Conservation (phyloP, 805 yeast genomes). For the Wickerhamiella parazyma region DNA sequence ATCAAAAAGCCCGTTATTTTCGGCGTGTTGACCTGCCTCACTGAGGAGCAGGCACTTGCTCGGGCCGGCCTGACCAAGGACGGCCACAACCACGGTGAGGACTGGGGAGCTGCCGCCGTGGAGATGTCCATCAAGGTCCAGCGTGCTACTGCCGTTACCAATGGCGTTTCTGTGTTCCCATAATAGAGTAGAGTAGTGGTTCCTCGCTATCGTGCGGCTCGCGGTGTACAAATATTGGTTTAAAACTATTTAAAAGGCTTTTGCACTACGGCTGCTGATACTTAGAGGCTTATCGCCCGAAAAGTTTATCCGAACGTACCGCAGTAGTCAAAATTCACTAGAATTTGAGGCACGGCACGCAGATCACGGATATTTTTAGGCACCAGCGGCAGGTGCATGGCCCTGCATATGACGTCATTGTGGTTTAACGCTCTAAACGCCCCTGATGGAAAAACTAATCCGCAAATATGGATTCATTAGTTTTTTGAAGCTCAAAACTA, state of each 20-base stretch:
- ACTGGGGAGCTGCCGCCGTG: slow-evolving; percentile 98
- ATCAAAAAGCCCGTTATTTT: slow-evolving; percentile 71
- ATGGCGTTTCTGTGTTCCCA: not conserved
- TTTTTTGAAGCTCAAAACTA: too few species aligned
- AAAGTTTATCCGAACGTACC: too few species aligned
- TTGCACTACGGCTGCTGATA: too few species aligned
- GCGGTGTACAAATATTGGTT: too few species aligned
- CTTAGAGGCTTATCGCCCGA: too few species aligned
- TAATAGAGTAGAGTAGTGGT: not conserved
- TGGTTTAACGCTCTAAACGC: too few species aligned
- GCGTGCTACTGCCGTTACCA: not conserved
- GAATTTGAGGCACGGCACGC: too few species aligned
- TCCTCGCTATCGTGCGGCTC: too few species aligned
- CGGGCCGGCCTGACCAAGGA: slow-evolving; percentile 75
- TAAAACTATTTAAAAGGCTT: too few species aligned
- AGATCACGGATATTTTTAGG: slow-evolving; percentile 1
- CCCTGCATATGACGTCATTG: too few species aligned
- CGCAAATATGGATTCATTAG: too few species aligned
- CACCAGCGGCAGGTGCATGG: not conserved
- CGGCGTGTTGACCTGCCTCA: slow-evolving; percentile 84
- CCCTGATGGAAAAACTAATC: too few species aligned
- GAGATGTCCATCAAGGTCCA: slow-evolving; percentile 52
- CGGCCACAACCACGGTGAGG: slow-evolving; percentile 91
- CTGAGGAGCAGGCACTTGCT: slow-evolving; percentile 84
- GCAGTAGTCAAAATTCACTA: not conserved